Evolutionary conservation across 2,329 filamentous ascomycete species (phyloP), one percentile per base, ranked within the genome.

Genomic region (Rutstroemia sp.): DNA sequence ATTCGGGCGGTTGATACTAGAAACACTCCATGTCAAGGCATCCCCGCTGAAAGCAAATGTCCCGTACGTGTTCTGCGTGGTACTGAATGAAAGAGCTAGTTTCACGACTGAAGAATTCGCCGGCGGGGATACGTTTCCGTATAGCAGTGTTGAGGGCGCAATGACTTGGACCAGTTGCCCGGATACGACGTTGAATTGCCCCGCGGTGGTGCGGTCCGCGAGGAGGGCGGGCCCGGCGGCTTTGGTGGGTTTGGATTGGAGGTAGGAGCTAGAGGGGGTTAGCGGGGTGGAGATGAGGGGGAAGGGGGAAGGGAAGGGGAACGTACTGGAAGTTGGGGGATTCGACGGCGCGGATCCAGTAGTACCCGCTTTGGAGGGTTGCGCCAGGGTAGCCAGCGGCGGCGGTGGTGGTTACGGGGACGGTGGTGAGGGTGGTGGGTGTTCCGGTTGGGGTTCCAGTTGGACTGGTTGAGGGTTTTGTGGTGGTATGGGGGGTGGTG

Each of bases 1-100:
- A 64, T 84, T 84, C 51, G 79, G 80, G 38, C 81, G 67, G 49
- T 70, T 69, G 36, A 83, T 68, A 23, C 73, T 74, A 1, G 73
- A 65, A 14, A 72, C 73, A 53, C 68, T 73, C 81, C 81, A 84
- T 10, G 76, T 78, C 36, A 83, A 65, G 2, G 79, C 75, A 66
- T 84, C 81, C n/a, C 80, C 80, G 60, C 77, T 75, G 67, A 76
- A 84, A 0, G 69, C 75, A 65, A 84, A 84, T 0, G 75, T 75
- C 6, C 81, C 81, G 57, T 79, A 83, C 0, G 73, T 69, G 65
- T 79, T 82, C 65, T 77, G 73, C 42, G 71, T 73, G 48, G 72
- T 70, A 19, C 72, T 73, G 68, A 83, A 84, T 48, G 71, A 76
- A 3, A 82, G 75, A 4, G 73, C 69, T 44, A 84, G 73, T 51